Conservation (phyloP, 306 rosid species). For the Urtica urens region DNA sequence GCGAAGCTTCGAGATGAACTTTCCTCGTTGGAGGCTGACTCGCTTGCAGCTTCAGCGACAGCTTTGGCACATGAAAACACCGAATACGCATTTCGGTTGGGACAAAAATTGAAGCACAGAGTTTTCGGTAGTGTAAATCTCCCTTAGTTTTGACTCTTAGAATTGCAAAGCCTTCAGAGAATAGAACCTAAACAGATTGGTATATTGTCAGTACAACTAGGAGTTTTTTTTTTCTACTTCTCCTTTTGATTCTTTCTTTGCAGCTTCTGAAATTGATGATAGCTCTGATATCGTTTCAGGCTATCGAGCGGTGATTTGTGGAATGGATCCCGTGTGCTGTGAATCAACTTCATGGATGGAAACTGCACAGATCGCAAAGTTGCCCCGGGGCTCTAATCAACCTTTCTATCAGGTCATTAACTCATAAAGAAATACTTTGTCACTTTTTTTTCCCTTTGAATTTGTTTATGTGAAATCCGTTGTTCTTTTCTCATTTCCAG, state of each 20-base stretch:
- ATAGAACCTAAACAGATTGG: constrained; percentile 4
- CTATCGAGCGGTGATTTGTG: constrained; percentile 73
- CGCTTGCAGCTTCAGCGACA: constrained; percentile 74
- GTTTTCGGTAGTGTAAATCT: constrained; percentile 35
- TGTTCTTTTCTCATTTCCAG: constrained; percentile 27
- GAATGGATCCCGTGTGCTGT: constrained; percentile 90
- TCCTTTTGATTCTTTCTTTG: background rate
- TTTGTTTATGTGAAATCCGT: background rate
- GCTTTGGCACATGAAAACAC: constrained; percentile 74
- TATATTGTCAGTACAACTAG: background rate
- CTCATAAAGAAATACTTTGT: no score
- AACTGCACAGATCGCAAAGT: constrained; percentile 65
- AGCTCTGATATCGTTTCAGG: constrained; percentile 34
- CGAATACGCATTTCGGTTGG: constrained; percentile 69
- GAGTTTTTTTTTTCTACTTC: background rate
- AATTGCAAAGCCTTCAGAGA: constrained; percentile 4
- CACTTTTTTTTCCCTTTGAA: background rate
- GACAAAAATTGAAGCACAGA: constrained; percentile 82
- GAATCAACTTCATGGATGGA: constrained; percentile 95
- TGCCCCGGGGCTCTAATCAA: constrained; percentile 62
- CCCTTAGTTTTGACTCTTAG: constrained; percentile 8
- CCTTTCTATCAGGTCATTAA: constrained; percentile 76
- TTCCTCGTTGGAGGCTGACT: constrained; percentile 67
- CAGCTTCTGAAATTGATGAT: constrained; percentile 14
- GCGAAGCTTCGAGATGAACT: constrained; percentile 65